phyloP scores from a whole-genome alignment of 148 eudicot species.

The Bassia scoparia region DNA sequence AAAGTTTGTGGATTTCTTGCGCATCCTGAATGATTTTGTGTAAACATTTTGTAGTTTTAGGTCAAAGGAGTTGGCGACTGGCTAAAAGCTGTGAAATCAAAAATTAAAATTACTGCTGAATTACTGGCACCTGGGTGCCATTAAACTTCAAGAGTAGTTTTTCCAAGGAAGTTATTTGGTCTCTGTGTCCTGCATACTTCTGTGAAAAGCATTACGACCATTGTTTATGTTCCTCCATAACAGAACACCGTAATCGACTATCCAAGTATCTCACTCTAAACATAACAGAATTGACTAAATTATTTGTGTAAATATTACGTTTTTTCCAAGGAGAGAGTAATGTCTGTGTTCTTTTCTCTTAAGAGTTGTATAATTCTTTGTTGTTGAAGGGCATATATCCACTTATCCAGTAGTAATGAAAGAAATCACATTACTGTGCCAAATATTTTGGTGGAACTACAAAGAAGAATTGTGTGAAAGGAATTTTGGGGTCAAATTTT shows the following conservation, averaged over 20 bases:
- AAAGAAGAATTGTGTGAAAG: slow-evolving; percentile 47
- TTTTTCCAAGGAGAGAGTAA: no score
- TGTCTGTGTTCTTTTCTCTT: not conserved
- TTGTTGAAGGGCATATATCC: not conserved
- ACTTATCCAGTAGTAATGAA: slow-evolving; percentile 45
- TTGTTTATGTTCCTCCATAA: no score
- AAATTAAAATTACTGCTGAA: not conserved
- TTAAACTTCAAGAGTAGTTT: not conserved
- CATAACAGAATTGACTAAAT: no score
- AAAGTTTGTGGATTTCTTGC: not conserved
- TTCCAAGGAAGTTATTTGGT: not conserved
- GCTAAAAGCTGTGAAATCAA: slow-evolving; percentile 8
- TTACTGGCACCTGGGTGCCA: not conserved
- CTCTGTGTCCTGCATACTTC: not conserved
- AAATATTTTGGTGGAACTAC: slow-evolving; percentile 38
- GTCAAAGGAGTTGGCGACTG: not conserved
- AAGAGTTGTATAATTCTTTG: not conserved
- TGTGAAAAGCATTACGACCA: not conserved
- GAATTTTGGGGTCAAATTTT: slow-evolving; percentile 76
- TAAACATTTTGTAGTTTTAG: not conserved
- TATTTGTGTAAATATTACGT: no score
- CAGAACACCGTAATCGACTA: no score
- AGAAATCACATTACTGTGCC: slow-evolving; percentile 55
- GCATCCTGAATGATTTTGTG: not conserved
- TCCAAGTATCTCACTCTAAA: no score